Evolutionary conservation across 495 filamentous ascomycete genomes (phyloP).

Genomic region (Neurospora sp.): DNA sequence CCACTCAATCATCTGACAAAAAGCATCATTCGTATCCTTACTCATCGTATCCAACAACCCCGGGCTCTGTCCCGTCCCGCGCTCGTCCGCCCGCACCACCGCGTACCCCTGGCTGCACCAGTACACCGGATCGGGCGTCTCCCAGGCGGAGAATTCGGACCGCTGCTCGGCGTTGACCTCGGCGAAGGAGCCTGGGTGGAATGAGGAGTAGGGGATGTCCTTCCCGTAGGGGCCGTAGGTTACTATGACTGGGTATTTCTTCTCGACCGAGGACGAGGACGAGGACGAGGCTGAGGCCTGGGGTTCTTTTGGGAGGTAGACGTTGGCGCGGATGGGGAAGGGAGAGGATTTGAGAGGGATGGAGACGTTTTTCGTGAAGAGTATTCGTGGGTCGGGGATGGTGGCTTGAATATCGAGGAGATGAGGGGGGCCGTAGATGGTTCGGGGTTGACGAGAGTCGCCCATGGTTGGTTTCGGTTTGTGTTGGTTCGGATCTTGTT

Average conservation of each 20-base stretch:
- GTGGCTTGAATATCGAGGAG: not conserved
- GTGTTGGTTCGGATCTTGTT: not conserved
- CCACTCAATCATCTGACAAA: conserved; percentile 58
- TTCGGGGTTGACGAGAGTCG: not conserved
- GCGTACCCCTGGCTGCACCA: conserved; percentile 55
- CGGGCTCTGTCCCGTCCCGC: conserved; percentile 47
- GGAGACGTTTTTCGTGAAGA: conserved; percentile 19
- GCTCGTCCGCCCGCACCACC: conserved; percentile 50
- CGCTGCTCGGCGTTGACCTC: conserved; percentile 39
- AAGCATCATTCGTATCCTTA: conserved; percentile 45
- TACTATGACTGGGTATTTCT: conserved; percentile 34
- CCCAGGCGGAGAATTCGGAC: conserved; percentile 50
- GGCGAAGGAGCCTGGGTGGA: conserved; percentile 30
- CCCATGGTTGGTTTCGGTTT: not conserved
- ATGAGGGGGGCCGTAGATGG: not conserved
- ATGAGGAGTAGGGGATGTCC: conserved; percentile 45
- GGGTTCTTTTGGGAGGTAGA: conserved; percentile 14
- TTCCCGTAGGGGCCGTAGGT: conserved; percentile 60
- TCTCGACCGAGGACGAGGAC: not conserved
- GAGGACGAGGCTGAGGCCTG: no score
- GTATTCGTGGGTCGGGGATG: conserved; percentile 8
- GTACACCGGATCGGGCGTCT: conserved; percentile 52
- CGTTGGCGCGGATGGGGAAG: conserved; percentile 22
- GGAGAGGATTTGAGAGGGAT: conserved; percentile 17
- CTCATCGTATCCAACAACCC: conserved; percentile 54